Base-by-base conservation (phyloP, 176 grass and related monocot species). In the Aechmea fasciata region DNA sequence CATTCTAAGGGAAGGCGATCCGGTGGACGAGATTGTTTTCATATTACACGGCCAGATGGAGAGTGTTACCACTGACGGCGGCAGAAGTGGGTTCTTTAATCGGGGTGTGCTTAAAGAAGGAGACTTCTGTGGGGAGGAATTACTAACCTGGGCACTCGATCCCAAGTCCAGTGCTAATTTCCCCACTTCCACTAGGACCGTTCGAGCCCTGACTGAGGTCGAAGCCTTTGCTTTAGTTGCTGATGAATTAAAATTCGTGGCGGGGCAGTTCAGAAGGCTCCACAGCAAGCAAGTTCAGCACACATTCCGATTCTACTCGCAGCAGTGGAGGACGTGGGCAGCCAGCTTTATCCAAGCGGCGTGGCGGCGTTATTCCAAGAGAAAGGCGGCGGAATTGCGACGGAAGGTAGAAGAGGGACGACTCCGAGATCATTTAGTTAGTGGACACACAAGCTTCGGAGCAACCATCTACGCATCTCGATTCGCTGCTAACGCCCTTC, bases 21-120 rank as follows among this genome's bases (percentile, higher is more conserved):
- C 93, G 1, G 93, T 97, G 41, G 89, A 97, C 49, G 92, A 96
- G 85, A 96, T 96, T 85, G 78, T 92, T 50, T 96, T 97, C 53
- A 92, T 97, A 64, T 80, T 97, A 4, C 93, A 85, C 23, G 93
- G 93, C 41, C 79, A 82, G 54, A 75, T 97, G 67, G 89, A 97
- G 71, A 97, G 93, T 57, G 73, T 82, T 52, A 97, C 89, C 14
- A 92, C 93, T 15, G 93, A 97, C 62, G 93, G 93, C 1, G 93
- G 89, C 0, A 83, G 89, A 50, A 97, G 84, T 52, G 93, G 93
- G 10, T 97, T 97, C 57, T 97, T 97, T 41, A 97, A 97, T 77
- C 83, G 73, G 63, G 84, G 85, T 47, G 54, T 81, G 69, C 74
- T 97, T n/a, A 78, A 90, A 74, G 93, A 92, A 61, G 86, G 89